Evolutionary conservation across 129 eudicot genomes (phyloP), one percentile per base, ranked within the genome.

Genomic region (Calendula officinalis): DNA sequence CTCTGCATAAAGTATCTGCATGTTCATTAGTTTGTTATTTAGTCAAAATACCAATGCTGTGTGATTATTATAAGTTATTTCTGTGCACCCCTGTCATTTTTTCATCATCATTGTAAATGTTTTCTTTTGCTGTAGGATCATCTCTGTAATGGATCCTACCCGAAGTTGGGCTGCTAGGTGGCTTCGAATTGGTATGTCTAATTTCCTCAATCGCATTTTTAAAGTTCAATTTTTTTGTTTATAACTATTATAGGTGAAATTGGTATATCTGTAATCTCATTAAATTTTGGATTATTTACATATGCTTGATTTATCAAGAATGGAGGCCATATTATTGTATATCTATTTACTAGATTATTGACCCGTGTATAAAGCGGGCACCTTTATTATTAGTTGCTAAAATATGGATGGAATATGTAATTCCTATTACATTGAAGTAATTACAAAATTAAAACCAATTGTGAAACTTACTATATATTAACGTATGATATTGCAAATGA

Each of bases 151-250:
- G 99, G 99, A 92, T 78, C 99, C 99, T 53, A 60, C 82, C 17
- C 62, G 89, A 66, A 92, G 99, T 32, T 92, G 99, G 96, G 87
- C 99, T 60, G 99, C 95, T 67, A 82, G 92, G 51, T 92, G 99
- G 99, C 96, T 92, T 72, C 82, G 96, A 62, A 79, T 92, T 73
- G 99, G 99, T 91, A 86, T 53, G 77, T 38, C 5, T 55, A 5
- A n/a, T 48, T 56, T 2, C 38, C 38, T 30, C 17, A 49, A 9
- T 49, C 57, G 10, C 30, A 12, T 22, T 43, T 2, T 49, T 0
- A 56, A 6, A 6, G 7, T 8, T 44, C 22, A 12, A 40, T 32
- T 13, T 46, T 14, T 52, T 41, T 33, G 17, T 37, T 32, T 27
- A 9, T 6, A 10, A 36, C 43, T 39, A 36, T 11, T 4, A 2